Percentiles rank a stretch among this genome's conserved stretches.
phyloP scores from a whole-genome alignment of 257 asterid genomes.

The Marsdenia floribunda region DNA sequence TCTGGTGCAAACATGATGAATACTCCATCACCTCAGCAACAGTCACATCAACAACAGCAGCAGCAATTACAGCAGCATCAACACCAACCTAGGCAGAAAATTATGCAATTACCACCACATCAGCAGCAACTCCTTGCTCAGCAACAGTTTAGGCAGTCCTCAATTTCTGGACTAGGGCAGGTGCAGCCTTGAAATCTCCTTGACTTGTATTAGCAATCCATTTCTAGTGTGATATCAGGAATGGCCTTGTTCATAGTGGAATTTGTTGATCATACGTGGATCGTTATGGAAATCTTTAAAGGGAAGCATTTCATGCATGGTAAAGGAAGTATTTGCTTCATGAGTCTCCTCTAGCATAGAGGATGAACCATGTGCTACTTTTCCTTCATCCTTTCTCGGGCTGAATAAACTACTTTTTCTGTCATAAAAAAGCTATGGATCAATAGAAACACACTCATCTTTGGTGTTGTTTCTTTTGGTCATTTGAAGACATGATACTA shows the following conservation, averaged over 20 bases:
- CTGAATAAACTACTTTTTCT: not conserved
- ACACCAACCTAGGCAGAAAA: constrained; percentile 71
- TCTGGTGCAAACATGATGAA: constrained; percentile 86
- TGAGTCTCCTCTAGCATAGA: not conserved
- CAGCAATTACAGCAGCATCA: constrained; percentile 33
- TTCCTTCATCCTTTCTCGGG: not conserved
- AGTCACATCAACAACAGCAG: constrained; percentile 52
- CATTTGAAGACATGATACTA: not conserved
- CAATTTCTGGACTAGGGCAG: constrained; percentile 84
- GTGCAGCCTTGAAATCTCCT: constrained; percentile 32
- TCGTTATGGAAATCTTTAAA: not conserved
- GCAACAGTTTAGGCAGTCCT: constrained; percentile 73
- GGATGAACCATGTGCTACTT: not conserved
- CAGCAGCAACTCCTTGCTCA: constrained; percentile 83
- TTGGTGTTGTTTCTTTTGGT: not conserved
- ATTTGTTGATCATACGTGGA: not conserved
- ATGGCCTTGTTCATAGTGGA: not conserved
- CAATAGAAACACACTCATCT: not conserved
- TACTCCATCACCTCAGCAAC: constrained; percentile 98
- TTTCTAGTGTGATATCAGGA: not conserved
- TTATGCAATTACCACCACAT: constrained; percentile 69
- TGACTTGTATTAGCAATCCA: not conserved
- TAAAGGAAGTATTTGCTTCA: not conserved
- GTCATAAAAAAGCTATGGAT: not conserved
- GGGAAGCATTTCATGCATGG: not conserved